Base-by-base conservation (phyloP, 257 asterid species). In the Misopates orontium region DNA sequence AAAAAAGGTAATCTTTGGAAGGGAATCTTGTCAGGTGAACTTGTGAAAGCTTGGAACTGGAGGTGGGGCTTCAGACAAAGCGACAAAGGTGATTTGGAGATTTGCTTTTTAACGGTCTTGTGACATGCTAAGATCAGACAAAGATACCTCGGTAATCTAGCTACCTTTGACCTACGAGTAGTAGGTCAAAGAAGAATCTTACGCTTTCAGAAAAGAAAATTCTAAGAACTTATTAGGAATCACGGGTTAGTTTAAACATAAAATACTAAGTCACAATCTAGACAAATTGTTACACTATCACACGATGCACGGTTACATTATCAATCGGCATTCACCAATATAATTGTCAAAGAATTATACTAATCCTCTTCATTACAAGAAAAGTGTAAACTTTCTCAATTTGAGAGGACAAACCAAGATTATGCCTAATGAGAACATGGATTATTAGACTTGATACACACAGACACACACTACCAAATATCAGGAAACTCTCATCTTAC, bases 1-100 rank as follows among this genome's bases (percentile, higher is more conserved):
- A 19, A 24, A 21, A 24, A 41, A 59, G 10, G 53, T 20, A n/a
- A 4, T n/a, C 31, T n/a, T 61, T 84, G 76, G 85, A 20, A 18
- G 36, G 47, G 69, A 64, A 75, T 69, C 69, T 74, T 40, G 62
- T 28, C 21, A 48, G 31, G 64, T 17, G 47, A 56, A 67, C 53
- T 24, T n/a, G n/a, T n/a, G n/a, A n/a, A n/a, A n/a, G n/a, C n/a
- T 49, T 50, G 61, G 31, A 47, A 31, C 19, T 56, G 58, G 50
- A 24, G 17, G 21, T 21, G 31, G 57, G 53, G 44, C 39, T 32
- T 50, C 10, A 19, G 44, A 19, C 17, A 11, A 56, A 31, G 67
- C 1, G 71, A 41, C 62, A 16, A 65, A 45, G 19, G 17, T 62
- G 18, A 42, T 21, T 44, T 62, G 28, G 40, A 21, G 39, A 32